phyloP scores from a whole-genome alignment of 306 rosid genomes.

The Trifolium subterraneum region DNA sequence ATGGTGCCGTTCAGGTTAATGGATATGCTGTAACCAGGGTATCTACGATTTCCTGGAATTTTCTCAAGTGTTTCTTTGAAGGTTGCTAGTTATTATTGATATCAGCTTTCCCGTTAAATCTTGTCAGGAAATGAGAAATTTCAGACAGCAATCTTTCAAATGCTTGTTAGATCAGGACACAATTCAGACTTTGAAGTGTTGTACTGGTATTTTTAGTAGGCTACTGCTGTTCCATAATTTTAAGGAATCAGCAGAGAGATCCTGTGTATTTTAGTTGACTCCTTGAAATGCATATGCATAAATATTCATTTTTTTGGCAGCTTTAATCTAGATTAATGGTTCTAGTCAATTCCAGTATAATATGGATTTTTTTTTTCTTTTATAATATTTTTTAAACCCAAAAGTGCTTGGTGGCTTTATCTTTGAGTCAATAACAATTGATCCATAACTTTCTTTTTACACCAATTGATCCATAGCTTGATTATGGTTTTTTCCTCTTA shows the following conservation, averaged over 20 bases:
- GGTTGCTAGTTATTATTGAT: slow-evolving; percentile 37
- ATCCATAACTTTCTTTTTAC: no score
- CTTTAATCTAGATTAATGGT: slow-evolving; percentile 9
- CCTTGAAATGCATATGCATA: slow-evolving; percentile 42
- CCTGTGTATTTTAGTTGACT: slow-evolving; percentile 52
- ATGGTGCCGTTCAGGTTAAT: slow-evolving; percentile 48
- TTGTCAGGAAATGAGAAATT: slow-evolving; percentile 57
- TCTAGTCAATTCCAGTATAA: neutral
- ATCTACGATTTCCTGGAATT: slow-evolving; percentile 40
- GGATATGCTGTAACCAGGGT: slow-evolving; percentile 61
- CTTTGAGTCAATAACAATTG: no score
- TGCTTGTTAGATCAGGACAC: slow-evolving; percentile 57
- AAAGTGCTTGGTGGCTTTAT: no score
- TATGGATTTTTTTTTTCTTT: neutral
- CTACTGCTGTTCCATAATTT: slow-evolving; percentile 52
- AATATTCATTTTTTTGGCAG: slow-evolving; percentile 38
- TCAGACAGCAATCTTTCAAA: slow-evolving; percentile 51
- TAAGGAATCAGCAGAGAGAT: slow-evolving; percentile 53
- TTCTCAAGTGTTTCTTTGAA: slow-evolving; percentile 19
- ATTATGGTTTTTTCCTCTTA: neutral
- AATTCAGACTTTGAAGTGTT: slow-evolving; percentile 48
- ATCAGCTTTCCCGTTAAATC: slow-evolving; percentile 40
- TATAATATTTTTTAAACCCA: no score
- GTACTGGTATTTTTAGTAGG: slow-evolving; percentile 53
- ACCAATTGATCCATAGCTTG: neutral